These are phyloP conservation scores for Amaranthus hypochondriacus DNA, from an alignment of 148 eudicot species.

Conservation along the genomic window DNA sequence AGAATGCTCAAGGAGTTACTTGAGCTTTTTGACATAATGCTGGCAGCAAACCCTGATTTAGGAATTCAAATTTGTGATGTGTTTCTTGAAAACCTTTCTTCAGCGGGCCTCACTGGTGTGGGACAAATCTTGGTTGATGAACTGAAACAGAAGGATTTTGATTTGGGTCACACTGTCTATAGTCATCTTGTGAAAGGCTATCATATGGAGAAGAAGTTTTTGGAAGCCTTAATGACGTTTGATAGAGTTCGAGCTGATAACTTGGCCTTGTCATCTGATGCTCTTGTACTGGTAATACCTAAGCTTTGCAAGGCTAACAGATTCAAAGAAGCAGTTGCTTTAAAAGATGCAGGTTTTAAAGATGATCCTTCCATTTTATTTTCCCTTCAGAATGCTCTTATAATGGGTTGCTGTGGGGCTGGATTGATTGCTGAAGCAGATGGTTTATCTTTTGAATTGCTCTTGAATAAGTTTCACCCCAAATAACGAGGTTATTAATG, in stretches of 20 bases:
- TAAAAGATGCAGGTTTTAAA: slow-evolving; percentile 33
- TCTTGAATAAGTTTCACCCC: slow-evolving; percentile 24
- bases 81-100: slow-evolving; percentile 47
- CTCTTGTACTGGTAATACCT: slow-evolving; percentile 30
- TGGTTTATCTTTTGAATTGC: slow-evolving; percentile 30
- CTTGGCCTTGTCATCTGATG: slow-evolving; percentile 31
- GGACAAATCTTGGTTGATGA: slow-evolving; percentile 39
- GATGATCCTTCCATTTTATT: slow-evolving; percentile 26
- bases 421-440: slow-evolving; percentile 40
- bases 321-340: slow-evolving; percentile 35
- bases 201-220: slow-evolving; percentile 39
- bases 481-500: slow-evolving; percentile 34
- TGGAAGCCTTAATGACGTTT: slow-evolving; percentile 37
- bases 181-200: slow-evolving; percentile 48
- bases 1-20: slow-evolving; percentile 44
- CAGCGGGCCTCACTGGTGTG: slow-evolving; percentile 37
- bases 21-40: slow-evolving; percentile 43
- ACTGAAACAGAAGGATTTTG: slow-evolving; percentile 31
- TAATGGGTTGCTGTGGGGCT: slow-evolving; percentile 33
- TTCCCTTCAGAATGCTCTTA: slow-evolving; percentile 30
- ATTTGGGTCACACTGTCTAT: slow-evolving; percentile 36
- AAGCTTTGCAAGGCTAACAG: slow-evolving; percentile 35
- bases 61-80: slow-evolving; percentile 31
- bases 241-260: slow-evolving; percentile 34
- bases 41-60: slow-evolving; percentile 29